Evolutionary conservation across 441 rosid species (phyloP).

Genomic region (Euphorbia celastroides): DNA sequence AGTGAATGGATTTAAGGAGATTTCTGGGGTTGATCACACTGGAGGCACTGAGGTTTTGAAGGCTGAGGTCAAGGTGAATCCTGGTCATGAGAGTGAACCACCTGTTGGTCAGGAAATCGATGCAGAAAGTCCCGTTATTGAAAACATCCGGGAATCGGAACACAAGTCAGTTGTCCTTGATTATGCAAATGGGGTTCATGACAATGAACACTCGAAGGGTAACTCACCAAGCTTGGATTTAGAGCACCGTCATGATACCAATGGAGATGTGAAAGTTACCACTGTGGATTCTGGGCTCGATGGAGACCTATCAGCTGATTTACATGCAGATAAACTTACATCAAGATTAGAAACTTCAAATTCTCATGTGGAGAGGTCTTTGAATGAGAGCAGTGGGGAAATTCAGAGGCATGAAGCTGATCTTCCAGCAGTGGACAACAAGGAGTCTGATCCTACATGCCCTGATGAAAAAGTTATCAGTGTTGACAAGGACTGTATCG

Average conservation of each 20-base stretch:
- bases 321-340: conserved; percentile 19
- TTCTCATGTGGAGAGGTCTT: conserved; percentile 26
- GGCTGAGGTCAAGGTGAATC: conserved; percentile 14
- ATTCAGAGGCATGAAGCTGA: conserved; percentile 15
- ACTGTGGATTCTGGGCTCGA: conserved; percentile 17
- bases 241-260: conserved; percentile 18
- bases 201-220: conserved; percentile 17
- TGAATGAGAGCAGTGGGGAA: conserved; percentile 28
- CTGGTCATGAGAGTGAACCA: conserved; percentile 4
- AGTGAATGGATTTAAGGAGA: conserved; percentile 18
- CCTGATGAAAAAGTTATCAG: conserved; percentile 25
- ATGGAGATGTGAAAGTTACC: conserved; percentile 22
- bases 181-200: conserved; percentile 18
- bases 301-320: conserved; percentile 17
- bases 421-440: conserved; percentile 20
- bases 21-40: neutral
- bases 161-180: conserved; percentile 12
- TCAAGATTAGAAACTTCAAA: conserved; percentile 20
- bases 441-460: conserved; percentile 21
- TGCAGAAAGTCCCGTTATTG: conserved; percentile 10
- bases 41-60: neutral
- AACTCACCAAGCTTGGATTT: neutral
- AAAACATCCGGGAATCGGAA: conserved; percentile 13
- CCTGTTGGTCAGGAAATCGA: neutral
- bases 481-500: conserved; percentile 14